Evolutionary conservation across 164 flowering plant genomes (phyloP).

Genomic region (Chloranthus sessilifolius): DNA sequence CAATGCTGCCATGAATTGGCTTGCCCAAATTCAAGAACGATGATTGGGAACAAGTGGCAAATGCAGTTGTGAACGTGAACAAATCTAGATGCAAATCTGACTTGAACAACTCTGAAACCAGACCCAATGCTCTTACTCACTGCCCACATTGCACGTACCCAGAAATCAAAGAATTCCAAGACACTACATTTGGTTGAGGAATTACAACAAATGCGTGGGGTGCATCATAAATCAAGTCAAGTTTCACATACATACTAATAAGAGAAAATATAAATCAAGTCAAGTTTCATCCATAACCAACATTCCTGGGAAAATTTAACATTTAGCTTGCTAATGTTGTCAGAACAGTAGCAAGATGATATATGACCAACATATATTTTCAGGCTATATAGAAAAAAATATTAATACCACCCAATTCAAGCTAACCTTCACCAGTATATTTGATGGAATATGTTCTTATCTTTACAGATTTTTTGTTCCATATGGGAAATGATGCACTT

Average conservation of each 20-base stretch:
- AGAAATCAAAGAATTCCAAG: slow-evolving; percentile 68
- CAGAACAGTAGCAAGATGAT: no score
- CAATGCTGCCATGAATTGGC: slow-evolving; percentile 45
- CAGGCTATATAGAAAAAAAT: no score
- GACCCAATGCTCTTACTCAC: slow-evolving; percentile 25
- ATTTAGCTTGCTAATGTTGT: no score
- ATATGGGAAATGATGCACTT: no score
- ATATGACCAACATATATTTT: no score
- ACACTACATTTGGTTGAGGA: slow-evolving; percentile 45
- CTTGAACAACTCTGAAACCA: slow-evolving; percentile 39
- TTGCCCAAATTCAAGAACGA: slow-evolving; percentile 30
- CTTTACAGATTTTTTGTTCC: no score
- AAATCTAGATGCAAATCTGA: slow-evolving; percentile 31
- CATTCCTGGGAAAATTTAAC: no score
- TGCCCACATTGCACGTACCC: slow-evolving; percentile 44
- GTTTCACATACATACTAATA: slow-evolving; percentile 31
- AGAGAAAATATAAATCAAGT: no score
- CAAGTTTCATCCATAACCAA: no score
- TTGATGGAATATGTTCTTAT: no score
- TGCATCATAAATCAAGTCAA: slow-evolving; percentile 29
- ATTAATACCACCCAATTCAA: no score
- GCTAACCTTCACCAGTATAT: no score
- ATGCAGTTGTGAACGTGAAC: slow-evolving; percentile 44
- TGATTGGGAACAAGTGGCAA: slow-evolving; percentile 44
- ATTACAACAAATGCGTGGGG: slow-evolving; percentile 53